Evolutionary conservation across 1,284 basidiomycete genomes (phyloP), one percentile per base, ranked within the genome.

Genomic region (Lignosus rhinocerotis): DNA sequence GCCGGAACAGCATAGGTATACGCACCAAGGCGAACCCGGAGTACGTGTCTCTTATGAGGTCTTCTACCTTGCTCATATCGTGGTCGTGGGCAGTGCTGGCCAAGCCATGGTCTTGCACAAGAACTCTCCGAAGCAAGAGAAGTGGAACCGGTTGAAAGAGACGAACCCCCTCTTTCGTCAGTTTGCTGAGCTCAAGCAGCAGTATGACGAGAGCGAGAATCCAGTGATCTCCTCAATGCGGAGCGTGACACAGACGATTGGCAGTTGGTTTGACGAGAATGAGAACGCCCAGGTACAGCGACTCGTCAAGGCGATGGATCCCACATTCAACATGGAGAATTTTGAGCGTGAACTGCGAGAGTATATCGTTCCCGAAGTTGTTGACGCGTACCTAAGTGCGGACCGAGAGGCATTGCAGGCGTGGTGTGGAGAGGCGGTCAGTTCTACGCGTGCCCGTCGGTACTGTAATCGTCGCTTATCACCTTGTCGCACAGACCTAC

Each of bases 291-390:
- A 92, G 71, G 97, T 99, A 25, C 88, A 92, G 69, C 84, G 93
- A 54, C 78, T 90, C 68, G 92, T 98, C 85, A 93, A 90, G 74
- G 72, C 81, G 38, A 78, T 97, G 68, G 97, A 99, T 72, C 94
- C 96, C 5, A 75, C 76, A 14, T 99, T 98, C 76, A 88, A 84
- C 53, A 84, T 92, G 68, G 96, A 98, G 71, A 74, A 76, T 19
- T 99, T 98, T 72, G 89, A 94, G 69, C 82, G 90, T 57, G 97
- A 99, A 71, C 73, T 99, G 62, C 80, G 96, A 64, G 97, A 99
- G 75, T 99, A 98, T 71, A 96, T 99, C 61, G 85, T 99, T 2
- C 97, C 97, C 0, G 97, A 99, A 72, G 86, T 99, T 6, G 93
- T 99, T 8, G 97, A 99, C 71, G 94, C 95, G 19, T 98, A 97